Percentiles rank a stretch among this genome's conserved stretches.
These are phyloP conservation scores for Oryza australiensis DNA, from an alignment of 176 grass and related monocot genomes.

Conservation along the genomic window DNA sequence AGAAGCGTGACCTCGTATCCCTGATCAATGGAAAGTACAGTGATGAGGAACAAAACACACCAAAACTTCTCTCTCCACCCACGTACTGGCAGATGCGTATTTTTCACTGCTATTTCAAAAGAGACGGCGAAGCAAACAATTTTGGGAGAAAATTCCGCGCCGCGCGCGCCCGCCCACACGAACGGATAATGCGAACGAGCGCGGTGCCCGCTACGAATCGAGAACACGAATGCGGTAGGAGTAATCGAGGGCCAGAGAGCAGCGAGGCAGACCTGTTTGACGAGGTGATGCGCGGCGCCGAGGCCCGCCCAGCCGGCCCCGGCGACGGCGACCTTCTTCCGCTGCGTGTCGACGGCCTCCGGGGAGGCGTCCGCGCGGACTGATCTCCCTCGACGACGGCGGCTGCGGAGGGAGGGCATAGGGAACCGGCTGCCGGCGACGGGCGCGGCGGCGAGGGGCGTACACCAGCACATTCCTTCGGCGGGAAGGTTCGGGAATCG, in stretches of 20 bases:
- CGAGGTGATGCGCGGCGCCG: constrained; percentile 66
- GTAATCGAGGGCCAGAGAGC: neutral
- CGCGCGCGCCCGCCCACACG: neutral
- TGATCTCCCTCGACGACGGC: constrained; percentile 29
- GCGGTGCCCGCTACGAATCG: neutral
- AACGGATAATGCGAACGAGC: neutral
- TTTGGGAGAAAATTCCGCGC: neutral
- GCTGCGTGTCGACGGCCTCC: neutral
- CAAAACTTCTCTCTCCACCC: neutral
- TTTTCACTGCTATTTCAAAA: neutral
- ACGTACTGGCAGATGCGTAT: neutral
- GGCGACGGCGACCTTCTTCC: constrained; percentile 78
- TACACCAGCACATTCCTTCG: constrained; percentile 55
- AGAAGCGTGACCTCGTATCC: constrained; percentile 78
- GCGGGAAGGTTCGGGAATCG: constrained; percentile 24
- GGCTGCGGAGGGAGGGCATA: neutral
- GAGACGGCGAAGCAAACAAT: neutral
- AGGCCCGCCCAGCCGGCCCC: constrained; percentile 81
- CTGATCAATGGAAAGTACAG: constrained; percentile 29
- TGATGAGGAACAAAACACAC: neutral
- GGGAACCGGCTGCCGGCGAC: constrained; percentile 14
- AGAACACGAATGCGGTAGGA: neutral
- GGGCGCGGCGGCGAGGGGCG: constrained; percentile 18
- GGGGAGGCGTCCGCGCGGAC: constrained; percentile 38
- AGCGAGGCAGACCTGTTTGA: constrained; percentile 54